Conservation (phyloP, 202 grass and related monocot species). For the Dendrocalamus latiflorus region DNA sequence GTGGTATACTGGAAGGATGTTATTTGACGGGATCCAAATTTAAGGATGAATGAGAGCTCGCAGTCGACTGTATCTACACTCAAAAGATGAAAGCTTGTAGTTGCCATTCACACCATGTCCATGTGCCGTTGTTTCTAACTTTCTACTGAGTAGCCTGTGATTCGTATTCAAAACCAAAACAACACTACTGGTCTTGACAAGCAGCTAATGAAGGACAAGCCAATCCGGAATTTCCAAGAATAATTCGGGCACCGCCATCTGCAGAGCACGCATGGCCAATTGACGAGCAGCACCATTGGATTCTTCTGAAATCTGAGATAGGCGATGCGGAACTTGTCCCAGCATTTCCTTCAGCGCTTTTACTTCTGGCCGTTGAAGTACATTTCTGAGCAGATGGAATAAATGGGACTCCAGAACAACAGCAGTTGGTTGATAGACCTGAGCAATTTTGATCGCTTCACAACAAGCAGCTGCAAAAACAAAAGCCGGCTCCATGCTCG, state of each 20-base stretch:
- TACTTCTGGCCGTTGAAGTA: neutral
- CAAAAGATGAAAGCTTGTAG: neutral
- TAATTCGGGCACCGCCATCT: neutral
- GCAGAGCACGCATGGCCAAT: neutral
- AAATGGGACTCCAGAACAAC: conserved; percentile 14
- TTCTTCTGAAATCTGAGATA: neutral
- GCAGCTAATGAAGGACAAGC: neutral
- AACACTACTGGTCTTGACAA: neutral
- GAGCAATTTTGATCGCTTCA: conserved; percentile 24
- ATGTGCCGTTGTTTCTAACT: neutral
- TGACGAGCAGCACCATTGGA: neutral
- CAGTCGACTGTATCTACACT: neutral
- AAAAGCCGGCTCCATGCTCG: neutral
- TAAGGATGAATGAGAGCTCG: neutral
- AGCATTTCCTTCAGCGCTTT: neutral
- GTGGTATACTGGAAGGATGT: neutral
- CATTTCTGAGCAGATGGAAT: neutral
- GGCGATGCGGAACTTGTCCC: neutral
- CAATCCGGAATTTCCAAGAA: neutral
- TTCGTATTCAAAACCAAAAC: neutral
- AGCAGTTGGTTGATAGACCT: neutral
- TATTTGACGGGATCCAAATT: neutral
- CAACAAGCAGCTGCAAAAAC: conserved; percentile 15
- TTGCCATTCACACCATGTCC: neutral
- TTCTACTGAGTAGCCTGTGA: neutral